Base-by-base conservation (phyloP, 129 eudicot genomes). In the Artemisia tridentata region DNA sequence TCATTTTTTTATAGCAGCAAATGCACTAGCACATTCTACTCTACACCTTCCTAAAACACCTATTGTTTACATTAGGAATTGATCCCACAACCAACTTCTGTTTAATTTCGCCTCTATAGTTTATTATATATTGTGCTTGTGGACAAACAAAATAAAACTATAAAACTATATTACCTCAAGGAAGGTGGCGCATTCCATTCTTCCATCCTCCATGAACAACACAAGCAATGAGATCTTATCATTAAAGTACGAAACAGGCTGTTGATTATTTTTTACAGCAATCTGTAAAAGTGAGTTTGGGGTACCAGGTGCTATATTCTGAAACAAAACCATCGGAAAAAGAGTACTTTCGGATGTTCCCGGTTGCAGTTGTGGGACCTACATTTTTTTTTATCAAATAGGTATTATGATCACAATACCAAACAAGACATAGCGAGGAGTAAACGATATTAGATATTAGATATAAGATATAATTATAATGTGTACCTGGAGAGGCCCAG, bases 261-360 rank as follows among this genome's bases (percentile, higher is more conserved):
- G 95, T 82, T 93, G 98, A 79, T 88, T 81, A 60, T 93, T 89
- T 65, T 89, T 89, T 67, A 89, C 95, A 41, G 96, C 98, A 73
- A 89, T 84, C 82, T 93, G 92, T 76, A 93, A 65, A 70, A 89
- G 81, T n/a, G 87, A 74, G 69, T 76, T 92, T 10, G 95, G 95
- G 51, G 92, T 86, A 54, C 92, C 95, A 13, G 96, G 86, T 64
- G 96, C 85, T 64, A 92, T 54, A 72, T 85, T 93, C 80, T 93
- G 96, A 82, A 85, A 87, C 72, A 85, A 71, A 82, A 85, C 90
- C 96, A 89, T 85, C 13, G 98, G 98, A 57, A 93, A 83, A 65
- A 85, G 90, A 68, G 90, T 85, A 72, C 84, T 85, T 34, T 85
- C 80, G 21, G 92, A 93, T 68, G 92, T 66, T 67, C 95, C 96